phyloP scores from a whole-genome alignment of 1,139 yeast species.

The Candida pseudoviswanathii region DNA sequence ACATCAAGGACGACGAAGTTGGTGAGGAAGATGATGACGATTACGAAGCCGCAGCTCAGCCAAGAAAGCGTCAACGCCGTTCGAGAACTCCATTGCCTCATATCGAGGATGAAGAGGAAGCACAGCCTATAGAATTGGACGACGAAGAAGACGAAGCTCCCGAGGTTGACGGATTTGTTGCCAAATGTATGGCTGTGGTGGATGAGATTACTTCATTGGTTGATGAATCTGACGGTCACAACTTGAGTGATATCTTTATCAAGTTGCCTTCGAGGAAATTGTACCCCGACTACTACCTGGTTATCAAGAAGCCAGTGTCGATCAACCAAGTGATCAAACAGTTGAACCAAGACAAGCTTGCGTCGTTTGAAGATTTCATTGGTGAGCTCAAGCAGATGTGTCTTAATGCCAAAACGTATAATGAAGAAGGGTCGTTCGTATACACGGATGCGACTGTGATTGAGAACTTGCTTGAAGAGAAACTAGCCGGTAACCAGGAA shows the following conservation, averaged over 20 bases:
- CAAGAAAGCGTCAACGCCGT: slow-evolving; percentile 30
- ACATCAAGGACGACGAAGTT: slow-evolving; percentile 32
- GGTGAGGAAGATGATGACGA: slow-evolving; percentile 25
- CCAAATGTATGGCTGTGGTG: slow-evolving; percentile 27
- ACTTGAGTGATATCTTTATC: slow-evolving; percentile 62
- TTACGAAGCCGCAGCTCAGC: slow-evolving; percentile 12
- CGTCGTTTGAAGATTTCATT: slow-evolving; percentile 56
- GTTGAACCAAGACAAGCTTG: slow-evolving; percentile 46
- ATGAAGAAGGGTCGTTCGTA: slow-evolving; percentile 85
- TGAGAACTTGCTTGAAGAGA: slow-evolving; percentile 41
- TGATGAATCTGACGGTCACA: slow-evolving; percentile 32
- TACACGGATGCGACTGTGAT: slow-evolving; percentile 74
- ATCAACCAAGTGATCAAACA: slow-evolving; percentile 59
- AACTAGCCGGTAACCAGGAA: too few species aligned
- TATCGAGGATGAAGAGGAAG: slow-evolving; percentile 19
- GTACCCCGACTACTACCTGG: slow-evolving; percentile 85
- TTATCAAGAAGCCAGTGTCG: slow-evolving; percentile 82
- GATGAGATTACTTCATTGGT: slow-evolving; percentile 35
- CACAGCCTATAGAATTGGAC: slow-evolving; percentile 23
- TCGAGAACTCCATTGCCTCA: slow-evolving; percentile 26
- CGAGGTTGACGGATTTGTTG: slow-evolving; percentile 27
- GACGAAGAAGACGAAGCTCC: slow-evolving; percentile 21
- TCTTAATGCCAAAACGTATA: slow-evolving; percentile 81
- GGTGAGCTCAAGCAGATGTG: slow-evolving; percentile 79
- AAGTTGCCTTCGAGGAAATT: slow-evolving; percentile 68